phyloP scores from a whole-genome alignment of 495 filamentous ascomycete species.

The Lasiosphaeria hispida region DNA sequence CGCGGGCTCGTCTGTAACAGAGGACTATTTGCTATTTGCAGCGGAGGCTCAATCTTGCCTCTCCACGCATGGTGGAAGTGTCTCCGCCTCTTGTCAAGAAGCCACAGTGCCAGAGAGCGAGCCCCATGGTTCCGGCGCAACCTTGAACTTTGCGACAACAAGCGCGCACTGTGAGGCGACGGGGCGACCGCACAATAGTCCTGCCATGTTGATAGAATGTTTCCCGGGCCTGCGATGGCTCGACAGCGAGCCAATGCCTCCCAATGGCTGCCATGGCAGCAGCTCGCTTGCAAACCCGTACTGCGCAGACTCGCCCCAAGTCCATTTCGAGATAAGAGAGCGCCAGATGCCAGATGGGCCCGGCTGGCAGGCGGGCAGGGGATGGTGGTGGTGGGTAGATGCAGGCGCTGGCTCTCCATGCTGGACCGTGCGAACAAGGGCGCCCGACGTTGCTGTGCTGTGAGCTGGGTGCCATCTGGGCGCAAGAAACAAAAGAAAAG shows the following conservation, averaged over 20 bases:
- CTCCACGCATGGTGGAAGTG: no score
- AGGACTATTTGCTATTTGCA: not conserved
- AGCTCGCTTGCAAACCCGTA: not conserved
- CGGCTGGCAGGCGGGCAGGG: slow-evolving; percentile 1
- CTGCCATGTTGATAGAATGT: not conserved
- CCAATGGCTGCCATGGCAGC: not conserved
- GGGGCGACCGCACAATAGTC: no score
- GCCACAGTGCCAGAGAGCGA: no score
- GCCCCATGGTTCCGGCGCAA: no score
- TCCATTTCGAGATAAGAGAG: slow-evolving; percentile 1
- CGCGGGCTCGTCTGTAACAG: not conserved
- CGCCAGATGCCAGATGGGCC: not conserved
- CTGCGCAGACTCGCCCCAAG: not conserved
- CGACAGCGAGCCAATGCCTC: not conserved
- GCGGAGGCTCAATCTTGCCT: not conserved
- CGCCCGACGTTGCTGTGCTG: not conserved
- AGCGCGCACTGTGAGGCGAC: no score
- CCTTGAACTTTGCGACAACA: no score
- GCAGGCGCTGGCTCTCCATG: not conserved
- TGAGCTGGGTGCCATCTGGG: not conserved
- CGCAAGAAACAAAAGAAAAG: slow-evolving; percentile 7
- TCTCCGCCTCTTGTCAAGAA: no score
- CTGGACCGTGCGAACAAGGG: slow-evolving; percentile 17
- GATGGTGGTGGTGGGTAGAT: slow-evolving; percentile 14
- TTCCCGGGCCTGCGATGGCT: not conserved